Conservation (phyloP, 2,329 filamentous ascomycete genomes). For the Trichoderma asperellum region DNA sequence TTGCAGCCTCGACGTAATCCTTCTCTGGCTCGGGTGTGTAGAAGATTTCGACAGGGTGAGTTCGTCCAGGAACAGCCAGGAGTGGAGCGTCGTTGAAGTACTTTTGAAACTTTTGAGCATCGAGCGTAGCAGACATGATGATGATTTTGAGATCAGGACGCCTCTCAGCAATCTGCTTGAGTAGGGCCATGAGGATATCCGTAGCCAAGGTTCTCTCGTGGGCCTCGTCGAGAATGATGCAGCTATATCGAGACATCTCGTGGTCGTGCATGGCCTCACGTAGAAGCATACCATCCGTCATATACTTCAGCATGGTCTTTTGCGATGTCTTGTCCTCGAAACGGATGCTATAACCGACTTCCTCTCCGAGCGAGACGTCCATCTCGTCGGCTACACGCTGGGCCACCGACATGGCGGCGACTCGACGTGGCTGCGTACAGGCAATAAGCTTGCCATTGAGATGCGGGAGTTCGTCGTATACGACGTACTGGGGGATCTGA, state of each 20-base stretch:
- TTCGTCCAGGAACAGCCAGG: conserved; percentile 91
- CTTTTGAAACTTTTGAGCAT: conserved; percentile 95
- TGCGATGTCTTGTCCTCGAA: conserved; percentile 93
- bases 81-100: conserved; percentile 96
- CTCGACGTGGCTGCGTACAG: conserved; percentile 96
- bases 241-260: conserved; percentile 88
- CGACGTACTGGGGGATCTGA: conserved; percentile 97
- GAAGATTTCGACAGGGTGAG: conserved; percentile 96
- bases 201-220: conserved; percentile 97
- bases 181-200: conserved; percentile 93
- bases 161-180: conserved; percentile 85
- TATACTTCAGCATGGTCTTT: conserved; percentile 96
- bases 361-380: conserved; percentile 88
- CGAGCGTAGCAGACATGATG: conserved; percentile 97
- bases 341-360: conserved; percentile 98
- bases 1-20: conserved; percentile 94
- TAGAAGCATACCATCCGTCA: conserved; percentile 99
- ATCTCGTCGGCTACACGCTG: conserved; percentile 97
- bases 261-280: conserved; percentile 97
- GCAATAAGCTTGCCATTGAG: conserved; percentile 85
- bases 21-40: conserved; percentile 96
- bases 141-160: conserved; percentile 94
- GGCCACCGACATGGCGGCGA: conserved; percentile 97
- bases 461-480: conserved; percentile 95
- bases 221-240: conserved; percentile 97